Evolutionary conservation across 345 rosid species (phyloP).

Genomic region (Populus alba): DNA sequence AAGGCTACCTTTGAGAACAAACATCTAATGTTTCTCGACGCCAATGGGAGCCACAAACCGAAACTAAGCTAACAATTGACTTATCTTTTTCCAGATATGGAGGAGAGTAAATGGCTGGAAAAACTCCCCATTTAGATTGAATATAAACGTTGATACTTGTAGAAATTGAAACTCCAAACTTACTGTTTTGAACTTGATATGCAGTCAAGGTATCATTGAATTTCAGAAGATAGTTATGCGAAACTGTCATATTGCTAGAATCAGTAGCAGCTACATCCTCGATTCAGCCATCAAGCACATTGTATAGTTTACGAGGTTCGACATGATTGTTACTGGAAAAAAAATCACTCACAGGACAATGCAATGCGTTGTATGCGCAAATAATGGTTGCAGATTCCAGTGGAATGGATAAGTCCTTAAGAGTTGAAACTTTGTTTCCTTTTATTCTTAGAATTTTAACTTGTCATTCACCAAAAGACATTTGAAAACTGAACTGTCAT

Average conservation of each 20-base stretch:
- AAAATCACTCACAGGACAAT: too few relatives aligned
- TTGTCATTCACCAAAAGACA: background rate
- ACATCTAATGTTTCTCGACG: background rate
- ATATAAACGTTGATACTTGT: background rate
- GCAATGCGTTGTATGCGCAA: background rate
- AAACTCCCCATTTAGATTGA: background rate
- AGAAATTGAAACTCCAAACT: background rate
- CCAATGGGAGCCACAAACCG: background rate
- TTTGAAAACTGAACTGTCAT: background rate
- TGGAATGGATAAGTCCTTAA: background rate
- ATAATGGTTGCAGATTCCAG: background rate
- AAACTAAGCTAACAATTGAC: slow-evolving; percentile 1
- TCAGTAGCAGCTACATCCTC: background rate
- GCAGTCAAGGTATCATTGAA: background rate
- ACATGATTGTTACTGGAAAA: too few relatives aligned
- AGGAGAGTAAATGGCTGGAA: background rate
- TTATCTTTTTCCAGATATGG: background rate
- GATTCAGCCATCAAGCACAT: background rate
- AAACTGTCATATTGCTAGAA: background rate
- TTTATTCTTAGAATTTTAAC: background rate
- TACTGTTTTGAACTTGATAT: background rate
- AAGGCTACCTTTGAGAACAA: background rate
- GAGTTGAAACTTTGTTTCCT: background rate
- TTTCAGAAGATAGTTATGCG: slow-evolving; percentile 4
- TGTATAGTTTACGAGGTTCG: too few relatives aligned